phyloP scores from a whole-genome alignment of 768 basidiomycete species.

The Hygrophorus russula region DNA sequence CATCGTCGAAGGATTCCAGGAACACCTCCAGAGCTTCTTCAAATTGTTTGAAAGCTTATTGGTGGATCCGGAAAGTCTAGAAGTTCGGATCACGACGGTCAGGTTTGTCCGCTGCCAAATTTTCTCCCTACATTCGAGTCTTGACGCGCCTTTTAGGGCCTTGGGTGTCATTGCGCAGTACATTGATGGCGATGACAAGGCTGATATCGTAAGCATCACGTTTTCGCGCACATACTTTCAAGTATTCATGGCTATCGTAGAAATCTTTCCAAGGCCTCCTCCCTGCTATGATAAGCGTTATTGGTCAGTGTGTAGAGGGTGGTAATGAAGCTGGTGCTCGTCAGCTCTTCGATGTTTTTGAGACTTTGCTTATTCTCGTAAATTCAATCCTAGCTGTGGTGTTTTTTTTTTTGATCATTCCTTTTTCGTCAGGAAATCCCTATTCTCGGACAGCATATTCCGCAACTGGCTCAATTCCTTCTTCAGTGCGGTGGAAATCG shows the following conservation, averaged over 20 bases:
- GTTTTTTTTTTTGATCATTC: conserved; percentile 6
- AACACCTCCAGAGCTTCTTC: conserved; percentile 65
- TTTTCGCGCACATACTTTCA: background rate
- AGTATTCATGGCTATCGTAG: conserved; percentile 24
- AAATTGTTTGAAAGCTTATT: conserved; percentile 66
- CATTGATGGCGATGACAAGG: conserved; percentile 80
- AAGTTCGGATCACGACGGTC: conserved; percentile 86
- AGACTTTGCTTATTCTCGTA: conserved; percentile 89
- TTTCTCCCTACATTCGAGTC: background rate
- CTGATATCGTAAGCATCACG: conserved; percentile 55
- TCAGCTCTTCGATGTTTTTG: conserved; percentile 89
- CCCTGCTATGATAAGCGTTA: conserved; percentile 80
- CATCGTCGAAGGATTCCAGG: conserved; percentile 82
- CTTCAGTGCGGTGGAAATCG: conserved; percentile 74
- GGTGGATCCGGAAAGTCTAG: conserved; percentile 73
- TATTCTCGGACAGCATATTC: conserved; percentile 81
- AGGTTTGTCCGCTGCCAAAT: conserved; percentile 29
- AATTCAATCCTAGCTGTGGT: conserved; percentile 13
- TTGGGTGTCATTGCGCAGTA: conserved; percentile 90
- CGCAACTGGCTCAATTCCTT: conserved; percentile 82
- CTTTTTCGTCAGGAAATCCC: conserved; percentile 65
- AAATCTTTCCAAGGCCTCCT: conserved; percentile 82
- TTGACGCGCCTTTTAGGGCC: conserved; percentile 34
- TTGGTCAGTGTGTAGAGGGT: conserved; percentile 71
- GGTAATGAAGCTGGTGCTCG: conserved; percentile 76